phyloP scores from a whole-genome alignment of 163 green algal genomes.

The Chloromonas sp. region DNA sequence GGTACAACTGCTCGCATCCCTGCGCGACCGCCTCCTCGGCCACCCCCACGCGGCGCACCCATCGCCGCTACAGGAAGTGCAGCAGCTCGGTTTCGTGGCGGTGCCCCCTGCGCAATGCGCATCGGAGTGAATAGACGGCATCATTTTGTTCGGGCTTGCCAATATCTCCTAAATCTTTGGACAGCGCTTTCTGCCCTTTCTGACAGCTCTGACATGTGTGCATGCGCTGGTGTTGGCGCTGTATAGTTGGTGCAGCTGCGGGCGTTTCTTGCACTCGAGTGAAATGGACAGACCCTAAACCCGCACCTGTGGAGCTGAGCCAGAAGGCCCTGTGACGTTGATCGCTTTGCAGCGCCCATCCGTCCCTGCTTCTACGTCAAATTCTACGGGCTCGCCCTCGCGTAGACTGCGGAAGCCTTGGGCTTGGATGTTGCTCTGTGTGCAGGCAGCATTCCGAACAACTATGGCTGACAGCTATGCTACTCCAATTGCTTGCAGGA shows the following conservation, averaged over 20 bases:
- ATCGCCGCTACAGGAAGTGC: not conserved
- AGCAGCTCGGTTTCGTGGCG: not conserved
- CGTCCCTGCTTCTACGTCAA: constrained; percentile 69
- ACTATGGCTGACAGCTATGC: not conserved
- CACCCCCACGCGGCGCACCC: not conserved
- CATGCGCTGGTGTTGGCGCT: too few relatives aligned
- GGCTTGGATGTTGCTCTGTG: constrained; percentile 84
- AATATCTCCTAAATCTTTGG: too few relatives aligned
- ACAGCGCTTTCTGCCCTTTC: too few relatives aligned
- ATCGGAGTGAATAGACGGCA: not conserved
- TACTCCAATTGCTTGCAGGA: not conserved
- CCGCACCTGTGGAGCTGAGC: constrained; percentile 63
- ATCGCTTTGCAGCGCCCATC: constrained; percentile 88
- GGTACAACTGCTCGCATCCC: not conserved
- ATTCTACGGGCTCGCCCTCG: constrained; percentile 88
- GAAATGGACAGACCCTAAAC: too few relatives aligned
- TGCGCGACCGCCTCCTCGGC: not conserved
- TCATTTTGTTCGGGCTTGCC: too few relatives aligned
- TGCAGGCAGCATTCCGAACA: not conserved
- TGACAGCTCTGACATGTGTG: too few relatives aligned
- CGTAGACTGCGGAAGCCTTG: constrained; percentile 86
- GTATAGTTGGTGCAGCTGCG: too few relatives aligned
- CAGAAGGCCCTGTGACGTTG: constrained; percentile 78
- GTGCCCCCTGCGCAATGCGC: constrained; percentile 10
- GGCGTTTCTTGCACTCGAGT: too few relatives aligned